These are phyloP conservation scores for Colletotrichum sublineola DNA, from an alignment of 2,329 filamentous ascomycete genomes.

Conservation along the genomic window DNA sequence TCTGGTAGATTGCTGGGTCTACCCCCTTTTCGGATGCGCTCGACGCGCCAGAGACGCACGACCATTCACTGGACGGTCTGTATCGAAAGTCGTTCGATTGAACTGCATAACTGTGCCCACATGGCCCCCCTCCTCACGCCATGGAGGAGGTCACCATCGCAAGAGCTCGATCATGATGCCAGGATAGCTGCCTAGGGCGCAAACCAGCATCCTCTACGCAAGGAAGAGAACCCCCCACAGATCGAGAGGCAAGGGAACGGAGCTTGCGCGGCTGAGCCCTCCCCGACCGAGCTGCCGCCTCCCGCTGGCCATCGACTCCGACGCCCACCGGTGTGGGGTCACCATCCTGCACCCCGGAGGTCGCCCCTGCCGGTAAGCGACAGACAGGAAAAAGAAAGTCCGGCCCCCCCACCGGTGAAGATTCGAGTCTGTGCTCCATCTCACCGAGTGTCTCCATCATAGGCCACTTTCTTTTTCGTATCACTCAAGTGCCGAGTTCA, in stretches of 20 bases:
- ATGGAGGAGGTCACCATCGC: not conserved
- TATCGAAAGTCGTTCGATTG: not conserved
- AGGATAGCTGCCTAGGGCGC: not conserved
- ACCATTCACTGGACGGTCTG: not conserved
- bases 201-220: not conserved
- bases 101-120: not conserved
- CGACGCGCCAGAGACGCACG: not conserved
- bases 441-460: slow-evolving; percentile 7
- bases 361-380: slow-evolving; percentile 25
- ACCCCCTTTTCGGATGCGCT: not conserved
- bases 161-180: not conserved
- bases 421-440: slow-evolving; percentile 8
- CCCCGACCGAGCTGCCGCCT: slow-evolving; percentile 10
- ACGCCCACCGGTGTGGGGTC: slow-evolving; percentile 29
- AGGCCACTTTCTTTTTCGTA: slow-evolving; percentile 2
- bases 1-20: slow-evolving; percentile 7
- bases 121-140: slow-evolving; percentile 7
- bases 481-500: slow-evolving; percentile 1
- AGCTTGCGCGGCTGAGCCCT: not conserved
- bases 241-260: slow-evolving; percentile 12
- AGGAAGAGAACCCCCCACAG: not conserved
- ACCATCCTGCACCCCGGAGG: slow-evolving; percentile 3
- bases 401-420: slow-evolving; percentile 29
- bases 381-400: slow-evolving; percentile 30
- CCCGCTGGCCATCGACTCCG: slow-evolving; percentile 7